Conservation (phyloP, 805 yeast species). For the Sugiyamaella mastotermitis region DNA sequence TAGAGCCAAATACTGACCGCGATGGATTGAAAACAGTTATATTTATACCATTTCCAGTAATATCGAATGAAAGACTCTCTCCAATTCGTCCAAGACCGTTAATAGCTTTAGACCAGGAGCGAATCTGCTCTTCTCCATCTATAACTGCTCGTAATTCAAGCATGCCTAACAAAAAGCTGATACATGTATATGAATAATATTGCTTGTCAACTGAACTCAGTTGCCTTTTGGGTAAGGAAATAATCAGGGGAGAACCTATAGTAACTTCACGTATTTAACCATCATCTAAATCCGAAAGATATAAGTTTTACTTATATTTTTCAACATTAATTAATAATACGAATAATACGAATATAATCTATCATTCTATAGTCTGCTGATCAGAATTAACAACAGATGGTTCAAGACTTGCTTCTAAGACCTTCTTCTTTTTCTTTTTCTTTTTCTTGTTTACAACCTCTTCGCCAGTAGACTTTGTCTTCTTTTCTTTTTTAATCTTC, state of each 20-base stretch:
- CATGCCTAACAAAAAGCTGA: constrained; percentile 2
- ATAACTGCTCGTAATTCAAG: constrained; percentile 13
- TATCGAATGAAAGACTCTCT: constrained; percentile 15
- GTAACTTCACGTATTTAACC: too few relatives aligned
- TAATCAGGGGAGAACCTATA: too few relatives aligned
- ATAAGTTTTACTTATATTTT: too few relatives aligned
- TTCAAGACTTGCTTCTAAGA: too few relatives aligned
- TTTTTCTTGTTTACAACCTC: constrained; percentile 7
- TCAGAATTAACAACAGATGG: too few relatives aligned
- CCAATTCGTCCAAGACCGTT: constrained; percentile 13
- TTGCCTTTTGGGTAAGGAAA: too few relatives aligned
- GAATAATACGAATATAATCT: too few relatives aligned
- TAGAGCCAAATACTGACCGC: constrained; percentile 17
- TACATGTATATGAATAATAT: too few relatives aligned
- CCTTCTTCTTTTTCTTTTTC: constrained; percentile 17
- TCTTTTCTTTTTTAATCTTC: constrained; percentile 23
- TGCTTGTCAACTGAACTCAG: too few relatives aligned
- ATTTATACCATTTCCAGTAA: constrained; percentile 10
- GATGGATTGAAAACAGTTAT: constrained; percentile 18
- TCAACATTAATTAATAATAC: too few relatives aligned
- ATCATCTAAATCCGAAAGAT: too few relatives aligned
- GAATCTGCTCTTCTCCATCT: constrained; percentile 11
- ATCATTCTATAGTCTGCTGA: too few relatives aligned
- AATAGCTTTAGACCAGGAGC: constrained; percentile 15
- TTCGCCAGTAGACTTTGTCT: constrained; percentile 6